These are phyloP conservation scores for Spathaspora arborariae DNA, from an alignment of 805 yeast species.

Conservation along the genomic window DNA sequence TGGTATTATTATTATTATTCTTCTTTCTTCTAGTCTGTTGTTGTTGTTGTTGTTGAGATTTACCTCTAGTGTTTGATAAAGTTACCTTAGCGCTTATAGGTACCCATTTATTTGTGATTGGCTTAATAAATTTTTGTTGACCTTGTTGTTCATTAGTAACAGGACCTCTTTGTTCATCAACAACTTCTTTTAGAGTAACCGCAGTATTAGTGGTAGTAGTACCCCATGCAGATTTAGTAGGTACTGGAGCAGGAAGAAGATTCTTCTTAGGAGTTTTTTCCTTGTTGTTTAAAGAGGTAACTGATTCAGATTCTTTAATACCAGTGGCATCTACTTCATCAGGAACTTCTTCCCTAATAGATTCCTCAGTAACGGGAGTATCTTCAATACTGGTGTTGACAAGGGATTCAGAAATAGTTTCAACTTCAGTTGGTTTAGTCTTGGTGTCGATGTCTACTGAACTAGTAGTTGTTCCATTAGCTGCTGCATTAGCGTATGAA, in stretches of 20 bases:
- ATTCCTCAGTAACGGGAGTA: conserved; percentile 3
- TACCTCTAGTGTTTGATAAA: conserved; percentile 32
- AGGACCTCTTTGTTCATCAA: conserved; percentile 44
- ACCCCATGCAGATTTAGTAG: conserved; percentile 42
- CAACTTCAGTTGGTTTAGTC: conserved; percentile 1
- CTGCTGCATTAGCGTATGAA: conserved; percentile 43
- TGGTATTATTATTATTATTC: conserved; percentile 9
- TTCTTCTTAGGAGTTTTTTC: conserved; percentile 18
- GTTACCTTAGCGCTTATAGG: conserved; percentile 42
- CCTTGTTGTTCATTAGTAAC: conserved; percentile 29
- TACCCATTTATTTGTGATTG: conserved; percentile 42
- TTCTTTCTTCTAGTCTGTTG: conserved; percentile 25
- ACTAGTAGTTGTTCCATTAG: conserved; percentile 23
- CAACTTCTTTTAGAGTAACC: conserved; percentile 12
- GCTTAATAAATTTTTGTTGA: conserved; percentile 36
- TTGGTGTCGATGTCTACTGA: conserved; percentile 7
- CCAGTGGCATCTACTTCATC: conserved; percentile 3
- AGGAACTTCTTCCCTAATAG: conserved; percentile 1
- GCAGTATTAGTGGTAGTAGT: conserved; percentile 14
- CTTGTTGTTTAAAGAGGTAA: conserved; percentile 1
- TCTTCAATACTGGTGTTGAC: conserved; percentile 2
- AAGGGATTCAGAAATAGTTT: neutral
- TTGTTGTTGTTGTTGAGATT: conserved; percentile 20
- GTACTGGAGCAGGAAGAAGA: conserved; percentile 46
- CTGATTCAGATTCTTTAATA: conserved; percentile 1